Base-by-base conservation (phyloP, 2,329 filamentous ascomycete species). In the Colletotrichum sojae region DNA sequence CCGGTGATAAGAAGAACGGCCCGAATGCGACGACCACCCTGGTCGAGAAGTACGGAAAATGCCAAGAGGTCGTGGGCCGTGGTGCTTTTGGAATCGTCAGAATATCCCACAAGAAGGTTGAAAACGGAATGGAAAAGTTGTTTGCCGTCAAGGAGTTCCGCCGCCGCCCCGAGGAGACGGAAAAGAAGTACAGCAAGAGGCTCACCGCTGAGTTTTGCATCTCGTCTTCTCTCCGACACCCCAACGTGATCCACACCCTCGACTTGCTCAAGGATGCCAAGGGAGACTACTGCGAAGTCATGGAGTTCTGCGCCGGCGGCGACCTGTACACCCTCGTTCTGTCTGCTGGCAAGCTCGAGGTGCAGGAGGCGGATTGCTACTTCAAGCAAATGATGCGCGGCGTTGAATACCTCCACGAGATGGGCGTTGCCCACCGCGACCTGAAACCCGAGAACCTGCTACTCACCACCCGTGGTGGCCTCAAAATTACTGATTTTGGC, bases 351-450 rank as follows among this genome's bases (percentile, higher is more conserved):
- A 97, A 97, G 81, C 90, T 99, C 20, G 95, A 96, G 79, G 94
- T 97, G 36, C 86, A 90, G 70, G 96, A 99, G 81, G 95, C 96
- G 69, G 96, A 99, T 79, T 99, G 96, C 82, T 97, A 96, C 80
- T 99, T 99, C 86, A 97, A 98, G 83, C 96, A 99, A 81, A 91
- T 98, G 81, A 98, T 99, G 95, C 93, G 96, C 66, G 96, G 96
- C 71, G 96, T 99, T 60, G 95, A 98, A 81, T 99, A 99, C 80
- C 94, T 99, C 85, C 96, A 99, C 82, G 95, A 98, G 78, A 99
- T 98, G 96, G 96, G 96, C 65, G 96, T 99, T 27, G 95, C 96
- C 13, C 96, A 99, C 79, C 93, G 96, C 71, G 96, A 99, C 76
- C 84, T 99, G 53, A 99, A 99, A 81, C 96, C 96, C 0, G 96